These are phyloP conservation scores for Colletotrichum sidae DNA, from an alignment of 2,329 filamentous ascomycete genomes.

Conservation along the genomic window DNA sequence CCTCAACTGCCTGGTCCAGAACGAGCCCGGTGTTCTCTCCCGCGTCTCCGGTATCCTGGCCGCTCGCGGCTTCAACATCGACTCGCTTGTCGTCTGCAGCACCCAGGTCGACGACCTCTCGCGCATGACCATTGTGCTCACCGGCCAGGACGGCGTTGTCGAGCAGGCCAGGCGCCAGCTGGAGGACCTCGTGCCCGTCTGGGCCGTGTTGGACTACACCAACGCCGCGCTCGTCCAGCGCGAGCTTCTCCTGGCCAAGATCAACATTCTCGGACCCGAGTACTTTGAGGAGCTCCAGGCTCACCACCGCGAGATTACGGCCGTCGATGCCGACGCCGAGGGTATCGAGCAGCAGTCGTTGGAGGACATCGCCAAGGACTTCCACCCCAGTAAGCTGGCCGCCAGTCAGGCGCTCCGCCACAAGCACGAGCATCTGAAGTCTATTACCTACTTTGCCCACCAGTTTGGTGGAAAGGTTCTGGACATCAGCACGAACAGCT, in stretches of 20 bases:
- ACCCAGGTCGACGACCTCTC: slow-evolving; percentile 97
- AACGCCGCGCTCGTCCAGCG: slow-evolving; percentile 92
- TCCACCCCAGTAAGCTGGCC: slow-evolving; percentile 89
- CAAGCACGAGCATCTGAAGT: slow-evolving; percentile 97
- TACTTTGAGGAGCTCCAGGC: slow-evolving; percentile 97
- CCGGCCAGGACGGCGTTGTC: slow-evolving; percentile 95
- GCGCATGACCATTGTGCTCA: slow-evolving; percentile 98
- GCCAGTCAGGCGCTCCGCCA: slow-evolving; percentile 90
- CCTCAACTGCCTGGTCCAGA: slow-evolving; percentile 98
- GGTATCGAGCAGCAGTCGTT: slow-evolving; percentile 52
- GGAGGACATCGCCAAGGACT: slow-evolving; percentile 71
- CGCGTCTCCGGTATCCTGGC: slow-evolving; percentile 96
- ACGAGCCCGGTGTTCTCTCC: slow-evolving; percentile 96
- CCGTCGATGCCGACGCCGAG: slow-evolving; percentile 58
- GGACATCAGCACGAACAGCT: slow-evolving; percentile 98
- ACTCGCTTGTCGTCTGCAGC: slow-evolving; percentile 96
- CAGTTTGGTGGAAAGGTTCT: slow-evolving; percentile 98
- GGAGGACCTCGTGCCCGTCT: slow-evolving; percentile 96
- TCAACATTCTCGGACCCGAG: slow-evolving; percentile 96
- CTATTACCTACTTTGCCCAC: slow-evolving; percentile 95
- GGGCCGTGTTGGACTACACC: slow-evolving; percentile 98
- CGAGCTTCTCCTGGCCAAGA: slow-evolving; percentile 93
- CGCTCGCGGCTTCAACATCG: slow-evolving; percentile 98
- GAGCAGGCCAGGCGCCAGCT: slow-evolving; percentile 96
- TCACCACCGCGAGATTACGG: slow-evolving; percentile 90